These are phyloP conservation scores for Williopsis jadinii DNA, from an alignment of 1,139 yeast species.

Conservation along the genomic window DNA sequence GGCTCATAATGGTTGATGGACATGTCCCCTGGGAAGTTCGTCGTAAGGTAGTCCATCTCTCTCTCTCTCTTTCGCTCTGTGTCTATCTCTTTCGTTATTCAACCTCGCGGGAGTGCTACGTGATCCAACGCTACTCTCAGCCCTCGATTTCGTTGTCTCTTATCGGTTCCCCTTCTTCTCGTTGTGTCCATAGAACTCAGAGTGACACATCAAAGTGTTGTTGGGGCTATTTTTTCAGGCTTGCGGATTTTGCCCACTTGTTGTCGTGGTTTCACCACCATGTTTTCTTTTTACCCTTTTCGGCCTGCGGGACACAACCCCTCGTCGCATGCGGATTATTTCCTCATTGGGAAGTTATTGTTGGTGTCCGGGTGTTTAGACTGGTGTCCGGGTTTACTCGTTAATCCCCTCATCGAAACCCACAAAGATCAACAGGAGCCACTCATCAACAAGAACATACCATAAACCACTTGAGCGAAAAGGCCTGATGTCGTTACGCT, in stretches of 20 bases:
- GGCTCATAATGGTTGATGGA: conserved; percentile 8
- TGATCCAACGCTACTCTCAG: too few species aligned
- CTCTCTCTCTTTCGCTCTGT: not conserved
- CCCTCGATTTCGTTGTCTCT: too few species aligned
- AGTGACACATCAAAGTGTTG: too few species aligned
- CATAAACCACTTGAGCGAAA: too few species aligned
- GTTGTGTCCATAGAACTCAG: too few species aligned
- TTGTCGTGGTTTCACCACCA: not conserved
- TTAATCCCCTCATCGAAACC: not conserved
- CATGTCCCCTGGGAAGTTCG: conserved; percentile 12
- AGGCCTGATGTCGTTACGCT: not conserved
- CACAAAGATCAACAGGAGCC: not conserved
- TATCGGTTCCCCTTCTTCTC: too few species aligned
- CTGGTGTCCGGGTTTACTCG: too few species aligned
- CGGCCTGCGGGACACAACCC: not conserved
- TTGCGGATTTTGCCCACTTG: too few species aligned
- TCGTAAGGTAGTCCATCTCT: conserved; percentile 17
- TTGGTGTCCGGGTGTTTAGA: not conserved
- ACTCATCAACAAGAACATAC: too few species aligned
- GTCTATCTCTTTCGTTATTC: not conserved
- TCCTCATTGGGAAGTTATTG: not conserved
- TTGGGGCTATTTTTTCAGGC: too few species aligned
- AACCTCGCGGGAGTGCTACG: not conserved
- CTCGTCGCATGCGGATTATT: not conserved
- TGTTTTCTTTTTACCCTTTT: not conserved